These are phyloP conservation scores for Physcomitrellopsis africana DNA, from an alignment of 225 moss, liverwort and hornwort genomes.

Conservation along the genomic window DNA sequence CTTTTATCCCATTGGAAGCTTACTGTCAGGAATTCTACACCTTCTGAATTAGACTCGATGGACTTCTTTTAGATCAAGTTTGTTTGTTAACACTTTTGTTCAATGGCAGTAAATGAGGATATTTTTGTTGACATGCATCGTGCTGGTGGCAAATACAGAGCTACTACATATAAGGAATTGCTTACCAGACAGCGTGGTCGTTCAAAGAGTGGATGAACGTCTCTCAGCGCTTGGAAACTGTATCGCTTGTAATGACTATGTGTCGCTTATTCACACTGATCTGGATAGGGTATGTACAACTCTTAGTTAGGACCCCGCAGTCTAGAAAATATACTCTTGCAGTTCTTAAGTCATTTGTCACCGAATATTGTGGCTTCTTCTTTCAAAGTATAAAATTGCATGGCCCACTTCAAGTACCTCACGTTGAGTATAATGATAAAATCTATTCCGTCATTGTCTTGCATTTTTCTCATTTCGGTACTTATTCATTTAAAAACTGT, in stretches of 20 bases:
- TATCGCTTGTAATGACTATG: constrained; percentile 73
- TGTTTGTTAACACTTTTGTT: background rate
- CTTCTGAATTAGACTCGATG: background rate
- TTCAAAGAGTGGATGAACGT: constrained; percentile 72
- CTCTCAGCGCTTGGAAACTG: constrained; percentile 72
- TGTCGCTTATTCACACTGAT: constrained; percentile 70
- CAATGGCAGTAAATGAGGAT: background rate
- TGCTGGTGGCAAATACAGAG: constrained; percentile 37
- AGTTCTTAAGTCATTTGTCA: background rate
- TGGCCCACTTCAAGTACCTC: too few species aligned
- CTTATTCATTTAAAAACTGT: background rate
- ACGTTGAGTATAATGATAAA: background rate
- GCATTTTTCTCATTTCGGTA: background rate
- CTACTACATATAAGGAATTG: constrained; percentile 67
- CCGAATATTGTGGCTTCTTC: background rate
- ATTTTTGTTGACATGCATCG: background rate
- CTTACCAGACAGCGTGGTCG: constrained; percentile 73
- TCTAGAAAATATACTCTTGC: background rate
- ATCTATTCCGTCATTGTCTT: background rate
- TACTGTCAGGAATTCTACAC: background rate
- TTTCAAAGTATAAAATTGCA: too few species aligned
- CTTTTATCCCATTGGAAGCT: background rate
- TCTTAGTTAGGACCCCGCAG: background rate
- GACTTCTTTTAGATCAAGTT: background rate
- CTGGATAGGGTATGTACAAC: constrained; percentile 52